Percentiles rank a stretch among this genome's conserved stretches.
phyloP scores from a whole-genome alignment of 352 stramenopile genomes.

The Aphanomyces invadans region DNA sequence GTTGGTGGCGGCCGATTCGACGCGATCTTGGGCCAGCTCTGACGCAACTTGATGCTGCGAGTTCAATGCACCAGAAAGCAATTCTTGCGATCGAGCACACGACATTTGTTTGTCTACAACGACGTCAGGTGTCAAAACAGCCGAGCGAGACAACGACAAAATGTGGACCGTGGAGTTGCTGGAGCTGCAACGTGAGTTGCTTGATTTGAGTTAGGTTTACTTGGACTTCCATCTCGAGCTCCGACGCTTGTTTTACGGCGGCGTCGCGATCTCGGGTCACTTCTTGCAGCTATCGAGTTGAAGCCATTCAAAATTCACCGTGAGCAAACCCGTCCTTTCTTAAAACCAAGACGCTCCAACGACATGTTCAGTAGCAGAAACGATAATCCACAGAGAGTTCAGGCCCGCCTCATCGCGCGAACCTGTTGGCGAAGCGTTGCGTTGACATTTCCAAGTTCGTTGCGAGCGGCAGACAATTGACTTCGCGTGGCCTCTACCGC shows the following conservation, averaged over 20 bases:
- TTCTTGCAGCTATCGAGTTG: conserved; percentile 43
- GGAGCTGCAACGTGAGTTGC: conserved; percentile 67
- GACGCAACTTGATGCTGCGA: conserved; percentile 19
- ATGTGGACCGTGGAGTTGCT: conserved; percentile 47
- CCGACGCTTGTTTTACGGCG: conserved; percentile 46
- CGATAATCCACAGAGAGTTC: too few relatives aligned
- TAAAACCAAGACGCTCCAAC: too few relatives aligned
- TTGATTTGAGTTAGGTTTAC: conserved; percentile 76
- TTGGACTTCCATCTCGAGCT: conserved; percentile 39
- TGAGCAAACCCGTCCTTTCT: too few relatives aligned
- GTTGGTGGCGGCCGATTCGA: conserved; percentile 52
- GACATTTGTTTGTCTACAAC: conserved; percentile 12
- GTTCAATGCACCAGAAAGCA: conserved; percentile 9
- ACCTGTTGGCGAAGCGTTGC: conserved; percentile 44
- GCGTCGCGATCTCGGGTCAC: conserved; percentile 50
- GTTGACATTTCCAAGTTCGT: conserved; percentile 56
- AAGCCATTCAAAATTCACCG: too few relatives aligned
- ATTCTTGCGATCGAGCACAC: conserved; percentile 1
- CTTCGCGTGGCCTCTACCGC: conserved; percentile 48
- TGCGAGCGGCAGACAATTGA: conserved; percentile 45
- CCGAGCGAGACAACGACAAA: background rate
- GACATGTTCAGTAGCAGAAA: too few relatives aligned
- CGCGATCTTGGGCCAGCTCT: conserved; percentile 11
- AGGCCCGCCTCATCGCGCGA: too few relatives aligned
- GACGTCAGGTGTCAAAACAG: background rate